These are phyloP conservation scores for Corniculantispora saksenae DNA, from an alignment of 2,329 filamentous ascomycete species.

Conservation along the genomic window DNA sequence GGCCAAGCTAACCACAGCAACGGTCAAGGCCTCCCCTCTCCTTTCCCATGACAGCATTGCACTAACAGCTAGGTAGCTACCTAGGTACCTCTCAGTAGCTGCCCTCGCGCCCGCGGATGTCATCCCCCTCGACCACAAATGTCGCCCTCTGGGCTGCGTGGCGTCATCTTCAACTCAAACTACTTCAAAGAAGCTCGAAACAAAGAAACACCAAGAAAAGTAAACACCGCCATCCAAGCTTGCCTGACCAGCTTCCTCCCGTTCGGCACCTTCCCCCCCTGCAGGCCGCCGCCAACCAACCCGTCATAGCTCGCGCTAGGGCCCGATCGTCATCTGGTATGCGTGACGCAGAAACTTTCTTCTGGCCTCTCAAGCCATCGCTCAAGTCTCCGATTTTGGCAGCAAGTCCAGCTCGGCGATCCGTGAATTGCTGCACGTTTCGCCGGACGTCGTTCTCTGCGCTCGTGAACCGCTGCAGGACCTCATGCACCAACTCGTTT, in stretches of 20 bases:
- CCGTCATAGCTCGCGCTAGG: conserved; percentile 2
- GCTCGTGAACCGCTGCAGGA: neutral
- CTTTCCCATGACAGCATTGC: neutral
- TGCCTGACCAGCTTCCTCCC: neutral
- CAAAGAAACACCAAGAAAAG: neutral
- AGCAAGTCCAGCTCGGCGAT: neutral
- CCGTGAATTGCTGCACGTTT: neutral
- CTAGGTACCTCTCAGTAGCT: too few relatives aligned
- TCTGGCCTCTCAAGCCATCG: neutral
- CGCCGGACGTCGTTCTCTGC: neutral
- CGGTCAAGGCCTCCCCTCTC: neutral
- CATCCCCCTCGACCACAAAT: neutral
- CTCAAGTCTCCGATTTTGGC: neutral
- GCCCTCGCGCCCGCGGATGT: neutral
- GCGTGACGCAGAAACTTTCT: neutral
- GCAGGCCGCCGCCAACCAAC: neutral
- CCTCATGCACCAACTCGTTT: neutral
- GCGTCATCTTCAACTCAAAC: neutral
- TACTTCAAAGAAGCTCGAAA: neutral
- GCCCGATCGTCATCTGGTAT: conserved; percentile 7
- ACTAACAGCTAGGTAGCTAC: too few relatives aligned
- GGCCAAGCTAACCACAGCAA: neutral
- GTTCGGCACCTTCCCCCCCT: neutral
- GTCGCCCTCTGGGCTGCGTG: neutral
- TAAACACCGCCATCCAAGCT: neutral